Base-by-base conservation (phyloP, 306 rosid species). In the Benincasa hispida region DNA sequence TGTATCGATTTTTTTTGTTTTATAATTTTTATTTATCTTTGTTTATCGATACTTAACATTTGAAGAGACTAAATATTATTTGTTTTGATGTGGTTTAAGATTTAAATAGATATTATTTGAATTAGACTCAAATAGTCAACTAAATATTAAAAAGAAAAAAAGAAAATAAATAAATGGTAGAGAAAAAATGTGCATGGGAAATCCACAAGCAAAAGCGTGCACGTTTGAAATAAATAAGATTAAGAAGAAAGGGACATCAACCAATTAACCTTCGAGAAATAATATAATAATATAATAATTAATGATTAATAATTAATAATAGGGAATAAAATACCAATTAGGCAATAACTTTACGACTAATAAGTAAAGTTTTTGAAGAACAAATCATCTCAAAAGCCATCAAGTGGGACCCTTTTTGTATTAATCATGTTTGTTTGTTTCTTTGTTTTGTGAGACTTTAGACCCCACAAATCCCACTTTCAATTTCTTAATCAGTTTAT, bases 191-290 rank as follows among this genome's bases (percentile, higher is more conserved):
- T 68, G 54, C 54, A 74, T 62, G 78, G 78, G 19, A 79, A 79
- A 37, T 61, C 34, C 22, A 63, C 57, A 76, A 41, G 77, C 77
- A 67, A 57, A 63, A 37, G 54, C 83, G 80, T 81, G 77, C 74
- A 81, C 84, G 80, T 70, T 79, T 81, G 72, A 56, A 50, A 79
- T 27, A 25, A 30, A 24, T 28, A 27, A 50, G n/a, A 50, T 15
- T 50, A 50, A 45, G 56, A 69, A 45, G 22, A 21, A 37, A 50
- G 10, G 12, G 32, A 25, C 54, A 41, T 2, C 75, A 41, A 69
- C 75, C 35, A 69, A 69, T 45, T 24, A 68, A n/a, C 54, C 53
- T 67, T 41, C 1, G 8, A 63, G 2, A 21, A 66, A 11, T n/a
- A 63, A 62, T 14, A 27, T 5, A 5, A 10, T 18, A 62, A 13